Evolutionary conservation across 495 filamentous ascomycete species (phyloP).

Genomic region (Stereocaulon alpinum): DNA sequence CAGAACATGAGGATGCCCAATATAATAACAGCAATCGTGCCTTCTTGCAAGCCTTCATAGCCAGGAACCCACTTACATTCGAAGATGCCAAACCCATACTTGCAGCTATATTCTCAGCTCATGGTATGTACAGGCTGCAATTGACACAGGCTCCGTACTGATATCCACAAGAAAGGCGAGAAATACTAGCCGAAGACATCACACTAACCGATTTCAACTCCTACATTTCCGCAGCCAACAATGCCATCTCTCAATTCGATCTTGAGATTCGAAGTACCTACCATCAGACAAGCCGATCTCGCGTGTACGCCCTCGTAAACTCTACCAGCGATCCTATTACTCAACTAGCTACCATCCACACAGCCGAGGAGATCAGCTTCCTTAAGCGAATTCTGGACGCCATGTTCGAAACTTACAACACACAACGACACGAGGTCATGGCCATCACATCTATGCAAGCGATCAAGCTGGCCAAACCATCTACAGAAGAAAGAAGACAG

Average conservation of each 20-base stretch:
- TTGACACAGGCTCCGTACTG: conserved; percentile 1
- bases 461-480: conserved; percentile 45
- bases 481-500: conserved; percentile 27
- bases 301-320: conserved; percentile 74
- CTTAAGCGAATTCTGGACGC: conserved; percentile 79
- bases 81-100: conserved; percentile 61
- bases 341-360: conserved; percentile 73
- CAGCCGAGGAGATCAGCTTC: conserved; percentile 80
- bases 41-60: conserved; percentile 87
- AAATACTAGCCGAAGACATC: conserved; percentile 45
- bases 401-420: conserved; percentile 87
- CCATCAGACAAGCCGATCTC: conserved; percentile 46
- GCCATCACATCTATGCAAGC: conserved; percentile 70
- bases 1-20: conserved; percentile 20
- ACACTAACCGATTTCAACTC: conserved; percentile 56
- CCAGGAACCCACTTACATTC: conserved; percentile 64
- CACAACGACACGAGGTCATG: conserved; percentile 62
- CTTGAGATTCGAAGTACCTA: conserved; percentile 68
- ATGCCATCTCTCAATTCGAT: conserved; percentile 67
- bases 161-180: conserved; percentile 29
- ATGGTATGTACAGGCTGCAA: conserved; percentile 27
- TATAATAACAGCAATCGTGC: conserved; percentile 70
- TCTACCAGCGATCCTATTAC: conserved; percentile 71
- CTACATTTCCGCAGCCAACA: conserved; percentile 60
- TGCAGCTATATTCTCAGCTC: conserved; percentile 58